phyloP scores from a whole-genome alignment of 371 early-diverging fungal species.

The Mortierella sp. region DNA sequence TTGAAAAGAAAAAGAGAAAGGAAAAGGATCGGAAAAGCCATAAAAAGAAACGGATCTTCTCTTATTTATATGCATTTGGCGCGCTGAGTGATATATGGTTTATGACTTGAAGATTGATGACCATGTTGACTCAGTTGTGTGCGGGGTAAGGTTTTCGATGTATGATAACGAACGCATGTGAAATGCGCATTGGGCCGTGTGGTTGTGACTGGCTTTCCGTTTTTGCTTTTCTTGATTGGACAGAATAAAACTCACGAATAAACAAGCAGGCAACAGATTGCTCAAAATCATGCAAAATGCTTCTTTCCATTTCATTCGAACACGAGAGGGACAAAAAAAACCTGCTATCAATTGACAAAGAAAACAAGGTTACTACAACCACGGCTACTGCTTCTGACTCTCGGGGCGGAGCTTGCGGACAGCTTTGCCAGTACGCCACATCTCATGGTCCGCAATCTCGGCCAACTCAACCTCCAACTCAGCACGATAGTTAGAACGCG shows the following conservation, averaged over 20 bases:
- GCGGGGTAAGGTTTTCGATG: background rate
- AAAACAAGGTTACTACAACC: background rate
- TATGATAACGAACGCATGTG: background rate
- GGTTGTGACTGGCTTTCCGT: background rate
- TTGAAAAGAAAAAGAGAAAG: background rate
- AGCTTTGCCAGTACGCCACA: conserved; percentile 92
- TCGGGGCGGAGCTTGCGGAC: conserved; percentile 93
- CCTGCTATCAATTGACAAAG: background rate
- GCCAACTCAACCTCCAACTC: conserved; percentile 91
- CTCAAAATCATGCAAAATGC: background rate
- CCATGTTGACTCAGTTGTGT: background rate
- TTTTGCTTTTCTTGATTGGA: background rate
- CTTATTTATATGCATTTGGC: background rate
- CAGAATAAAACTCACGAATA: background rate
- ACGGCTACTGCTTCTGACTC: conserved; percentile 53
- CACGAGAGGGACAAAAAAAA: background rate
- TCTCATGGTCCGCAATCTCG: conserved; percentile 84
- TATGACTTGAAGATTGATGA: background rate
- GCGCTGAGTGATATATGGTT: background rate
- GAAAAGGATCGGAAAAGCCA: background rate
- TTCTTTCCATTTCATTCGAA: background rate
- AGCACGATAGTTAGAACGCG: conserved; percentile 92
- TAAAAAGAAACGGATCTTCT: background rate
- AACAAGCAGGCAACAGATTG: too few species aligned
- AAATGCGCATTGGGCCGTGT: background rate